A percentile compares a stretch with the other conserved stretches of the same genome.
These are phyloP conservation scores for Pseudoturritis turrita DNA, from an alignment of 345 rosid species.

Conservation along the genomic window DNA sequence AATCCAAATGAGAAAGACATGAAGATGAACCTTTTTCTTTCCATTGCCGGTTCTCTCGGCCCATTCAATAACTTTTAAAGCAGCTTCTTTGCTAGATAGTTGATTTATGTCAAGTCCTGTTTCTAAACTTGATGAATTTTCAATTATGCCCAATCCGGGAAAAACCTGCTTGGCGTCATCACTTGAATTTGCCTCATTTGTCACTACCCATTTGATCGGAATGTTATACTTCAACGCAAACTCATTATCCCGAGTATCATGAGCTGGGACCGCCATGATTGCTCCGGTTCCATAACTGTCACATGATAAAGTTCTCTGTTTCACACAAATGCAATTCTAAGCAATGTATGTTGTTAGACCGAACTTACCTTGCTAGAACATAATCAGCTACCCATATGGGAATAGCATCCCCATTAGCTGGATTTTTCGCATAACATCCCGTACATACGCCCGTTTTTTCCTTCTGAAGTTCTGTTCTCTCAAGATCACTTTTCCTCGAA, in stretches of 20 bases:
- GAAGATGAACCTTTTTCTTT: conserved; percentile 69
- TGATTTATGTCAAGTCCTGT: conserved; percentile 80
- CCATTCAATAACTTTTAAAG: conserved; percentile 70
- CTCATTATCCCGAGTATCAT: conserved; percentile 78
- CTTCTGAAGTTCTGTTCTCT: conserved; percentile 95
- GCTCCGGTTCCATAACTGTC: conserved; percentile 98
- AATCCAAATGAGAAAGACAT: not conserved
- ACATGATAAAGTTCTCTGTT: not conserved
- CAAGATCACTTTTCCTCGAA: conserved; percentile 82
- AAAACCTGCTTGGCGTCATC: conserved; percentile 48
- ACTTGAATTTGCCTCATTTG: conserved; percentile 34
- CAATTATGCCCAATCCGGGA: conserved; percentile 51
- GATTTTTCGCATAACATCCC: conserved; percentile 80
- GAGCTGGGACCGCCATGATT: conserved; percentile 96
- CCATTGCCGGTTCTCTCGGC: conserved; percentile 76
- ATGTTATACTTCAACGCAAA: conserved; percentile 74
- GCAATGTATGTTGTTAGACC: not conserved
- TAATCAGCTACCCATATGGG: conserved; percentile 97
- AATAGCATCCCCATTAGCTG: conserved; percentile 74
- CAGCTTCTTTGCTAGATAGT: conserved; percentile 61
- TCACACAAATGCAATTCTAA: not conserved
- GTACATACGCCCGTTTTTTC: conserved; percentile 88
- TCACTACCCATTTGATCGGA: conserved; percentile 72
- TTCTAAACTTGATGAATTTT: conserved; percentile 57
- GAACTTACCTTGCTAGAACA: conserved; percentile 66